Evolutionary conservation across 495 filamentous ascomycete species (phyloP).

Genomic region (Immersiella caudata): DNA sequence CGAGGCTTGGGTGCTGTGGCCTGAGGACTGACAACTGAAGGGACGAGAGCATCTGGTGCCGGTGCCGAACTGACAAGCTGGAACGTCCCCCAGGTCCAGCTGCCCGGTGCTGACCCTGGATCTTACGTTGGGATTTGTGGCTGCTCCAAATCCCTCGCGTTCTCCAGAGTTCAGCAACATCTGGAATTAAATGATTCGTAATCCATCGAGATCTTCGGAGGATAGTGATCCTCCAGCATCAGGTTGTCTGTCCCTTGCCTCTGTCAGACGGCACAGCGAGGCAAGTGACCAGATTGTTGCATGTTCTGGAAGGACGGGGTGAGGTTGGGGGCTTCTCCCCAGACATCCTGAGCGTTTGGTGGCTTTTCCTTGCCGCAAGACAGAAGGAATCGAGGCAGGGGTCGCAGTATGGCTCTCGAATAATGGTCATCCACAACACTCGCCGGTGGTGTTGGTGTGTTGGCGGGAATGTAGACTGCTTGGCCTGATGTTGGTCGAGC

Average conservation of each 20-base stretch:
- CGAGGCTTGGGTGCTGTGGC: not conserved
- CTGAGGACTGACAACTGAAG: not conserved
- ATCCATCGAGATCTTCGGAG: not conserved
- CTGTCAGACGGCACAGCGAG: not conserved
- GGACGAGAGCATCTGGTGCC: not conserved
- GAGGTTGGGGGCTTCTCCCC: not conserved
- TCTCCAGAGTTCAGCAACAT: not conserved
- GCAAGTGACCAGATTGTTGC: not conserved
- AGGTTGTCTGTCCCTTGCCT: not conserved
- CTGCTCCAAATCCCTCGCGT: not conserved
- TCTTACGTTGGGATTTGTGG: not conserved
- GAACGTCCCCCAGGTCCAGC: not conserved
- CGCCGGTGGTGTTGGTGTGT: not conserved
- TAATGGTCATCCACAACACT: not conserved
- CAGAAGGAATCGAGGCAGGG: not conserved
- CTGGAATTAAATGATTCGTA: not conserved
- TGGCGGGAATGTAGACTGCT: not conserved
- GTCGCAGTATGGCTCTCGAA: not conserved
- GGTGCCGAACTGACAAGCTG: not conserved
- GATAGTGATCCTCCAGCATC: not conserved
- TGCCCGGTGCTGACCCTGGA: not conserved
- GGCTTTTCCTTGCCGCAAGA: not conserved
- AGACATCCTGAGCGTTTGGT: not conserved
- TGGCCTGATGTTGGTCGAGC: not conserved
- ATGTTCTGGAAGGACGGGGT: not conserved